Evolutionary conservation across 1,284 basidiomycete species (phyloP).

Genomic region (Ganoderma lingzhi): DNA sequence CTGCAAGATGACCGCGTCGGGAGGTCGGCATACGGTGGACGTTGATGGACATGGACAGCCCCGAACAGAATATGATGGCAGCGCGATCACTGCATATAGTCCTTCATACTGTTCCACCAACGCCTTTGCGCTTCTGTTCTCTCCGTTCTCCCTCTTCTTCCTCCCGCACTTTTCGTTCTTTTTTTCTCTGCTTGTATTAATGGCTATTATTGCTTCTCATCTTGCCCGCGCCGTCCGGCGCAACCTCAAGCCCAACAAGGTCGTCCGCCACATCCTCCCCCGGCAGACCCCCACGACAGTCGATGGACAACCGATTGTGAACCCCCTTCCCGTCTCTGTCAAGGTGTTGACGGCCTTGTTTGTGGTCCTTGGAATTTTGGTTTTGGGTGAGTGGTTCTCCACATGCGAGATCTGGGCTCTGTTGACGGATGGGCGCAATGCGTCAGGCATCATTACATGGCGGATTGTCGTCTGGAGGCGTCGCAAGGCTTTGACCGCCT

Average conservation of each 20-base stretch:
- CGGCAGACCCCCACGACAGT: conserved; percentile 24
- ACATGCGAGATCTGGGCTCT: not conserved
- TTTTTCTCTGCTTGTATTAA: conserved; percentile 32
- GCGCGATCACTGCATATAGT: conserved; percentile 23
- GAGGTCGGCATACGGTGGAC: conserved; percentile 13
- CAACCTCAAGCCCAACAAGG: conserved; percentile 19
- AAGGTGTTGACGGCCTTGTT: conserved; percentile 43
- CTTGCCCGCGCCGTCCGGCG: conserved; percentile 32
- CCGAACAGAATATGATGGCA: conserved; percentile 30
- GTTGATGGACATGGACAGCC: conserved; percentile 33
- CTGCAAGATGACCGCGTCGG: conserved; percentile 5
- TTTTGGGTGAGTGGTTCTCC: conserved; percentile 40
- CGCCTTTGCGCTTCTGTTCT: conserved; percentile 29
- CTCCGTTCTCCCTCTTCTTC: conserved; percentile 19
- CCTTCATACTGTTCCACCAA: conserved; percentile 2
- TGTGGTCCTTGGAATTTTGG: conserved; percentile 42
- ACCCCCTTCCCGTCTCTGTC: conserved; percentile 38
- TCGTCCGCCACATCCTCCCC: conserved; percentile 24
- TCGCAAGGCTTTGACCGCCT: conserved; percentile 28
- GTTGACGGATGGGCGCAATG: not conserved
- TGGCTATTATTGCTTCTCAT: conserved; percentile 36
- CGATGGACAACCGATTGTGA: conserved; percentile 28
- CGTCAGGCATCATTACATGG: conserved; percentile 42
- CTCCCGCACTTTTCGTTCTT: conserved; percentile 31
- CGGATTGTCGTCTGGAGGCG: conserved; percentile 41